Evolutionary conservation across 2,329 filamentous ascomycete species (phyloP).

Genomic region (Penicillium sclerotigenum): DNA sequence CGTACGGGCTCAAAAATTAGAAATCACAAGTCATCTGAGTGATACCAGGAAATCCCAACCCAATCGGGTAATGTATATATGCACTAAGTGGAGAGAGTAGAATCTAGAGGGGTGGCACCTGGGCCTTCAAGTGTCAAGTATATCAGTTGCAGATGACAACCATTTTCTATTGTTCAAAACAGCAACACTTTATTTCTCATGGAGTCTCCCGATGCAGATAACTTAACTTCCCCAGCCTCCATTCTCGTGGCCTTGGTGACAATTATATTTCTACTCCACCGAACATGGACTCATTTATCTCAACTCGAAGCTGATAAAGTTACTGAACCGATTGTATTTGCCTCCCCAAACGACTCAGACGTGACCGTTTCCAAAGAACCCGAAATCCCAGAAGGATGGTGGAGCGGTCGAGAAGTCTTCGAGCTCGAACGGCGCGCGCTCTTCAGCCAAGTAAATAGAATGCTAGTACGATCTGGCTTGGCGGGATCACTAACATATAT

Average conservation of each 20-base stretch:
- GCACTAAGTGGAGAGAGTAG: slow-evolving; percentile 10
- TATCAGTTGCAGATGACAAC: slow-evolving; percentile 11
- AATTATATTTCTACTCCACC: slow-evolving; percentile 9
- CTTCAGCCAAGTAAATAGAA: slow-evolving; percentile 45
- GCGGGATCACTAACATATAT: not conserved
- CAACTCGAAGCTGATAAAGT: not conserved
- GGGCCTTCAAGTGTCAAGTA: slow-evolving; percentile 9
- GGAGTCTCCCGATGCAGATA: slow-evolving; percentile 16
- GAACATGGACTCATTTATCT: slow-evolving; percentile 14
- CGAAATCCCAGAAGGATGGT: slow-evolving; percentile 41
- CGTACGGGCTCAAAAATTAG: not conserved
- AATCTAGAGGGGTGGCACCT: slow-evolving; percentile 14
- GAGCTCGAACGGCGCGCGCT: slow-evolving; percentile 50
- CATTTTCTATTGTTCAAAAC: not conserved
- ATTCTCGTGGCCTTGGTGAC: slow-evolving; percentile 15
- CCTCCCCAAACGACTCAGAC: not conserved
- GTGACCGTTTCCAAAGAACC: slow-evolving; percentile 38
- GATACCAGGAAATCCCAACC: slow-evolving; percentile 24
- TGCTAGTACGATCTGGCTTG: not conserved
- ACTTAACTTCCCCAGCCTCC: slow-evolving; percentile 10
- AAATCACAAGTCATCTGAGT: not conserved
- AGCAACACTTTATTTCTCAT: not conserved
- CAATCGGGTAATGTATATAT: slow-evolving; percentile 20
- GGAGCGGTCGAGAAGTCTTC: slow-evolving; percentile 43
- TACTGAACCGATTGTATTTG: not conserved